Conservation (phyloP, 2,329 filamentous ascomycete species). For the Fusarium sambucinum region DNA sequence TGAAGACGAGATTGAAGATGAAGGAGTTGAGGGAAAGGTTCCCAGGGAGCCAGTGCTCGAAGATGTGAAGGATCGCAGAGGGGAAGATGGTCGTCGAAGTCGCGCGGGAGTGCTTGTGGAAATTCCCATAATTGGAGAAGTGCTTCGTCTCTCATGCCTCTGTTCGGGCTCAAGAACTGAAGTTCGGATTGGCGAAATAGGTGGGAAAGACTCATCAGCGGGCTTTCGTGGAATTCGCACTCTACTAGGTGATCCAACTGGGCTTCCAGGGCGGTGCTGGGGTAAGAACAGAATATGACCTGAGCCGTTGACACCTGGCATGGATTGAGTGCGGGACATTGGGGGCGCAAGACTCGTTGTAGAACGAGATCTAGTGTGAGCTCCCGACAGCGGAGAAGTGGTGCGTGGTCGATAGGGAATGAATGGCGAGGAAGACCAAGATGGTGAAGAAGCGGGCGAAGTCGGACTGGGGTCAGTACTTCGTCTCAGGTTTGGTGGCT, state of each 20-base stretch:
- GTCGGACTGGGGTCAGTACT: constrained; percentile 68
- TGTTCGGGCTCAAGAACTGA: constrained; percentile 68
- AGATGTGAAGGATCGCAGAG: constrained; percentile 62
- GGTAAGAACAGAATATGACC: constrained; percentile 69
- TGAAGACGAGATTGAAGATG: constrained; percentile 61
- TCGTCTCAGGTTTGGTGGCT: constrained; percentile 67
- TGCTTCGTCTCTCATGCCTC: constrained; percentile 62
- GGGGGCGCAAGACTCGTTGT: constrained; percentile 65
- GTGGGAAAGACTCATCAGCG: constrained; percentile 71
- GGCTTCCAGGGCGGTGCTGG: constrained; percentile 66
- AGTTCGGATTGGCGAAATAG: constrained; percentile 64
- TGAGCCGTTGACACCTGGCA: constrained; percentile 71
- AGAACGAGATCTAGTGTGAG: constrained; percentile 70
- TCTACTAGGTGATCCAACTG: constrained; percentile 65
- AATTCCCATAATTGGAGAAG: constrained; percentile 61
- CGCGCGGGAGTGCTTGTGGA: constrained; percentile 50
- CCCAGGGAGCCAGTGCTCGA: constrained; percentile 54
- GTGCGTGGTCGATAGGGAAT: constrained; percentile 72
- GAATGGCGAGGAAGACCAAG: constrained; percentile 60
- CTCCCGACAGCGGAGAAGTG: constrained; percentile 69
- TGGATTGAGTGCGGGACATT: constrained; percentile 73
- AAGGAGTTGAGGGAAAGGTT: constrained; percentile 59
- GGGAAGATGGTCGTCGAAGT: constrained; percentile 67
- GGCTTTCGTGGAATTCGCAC: constrained; percentile 67
- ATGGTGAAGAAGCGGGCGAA: constrained; percentile 62